Evolutionary conservation across 2,329 filamentous ascomycete species (phyloP), one percentile per base, ranked within the genome.

Genomic region (Myriosclerotinia scirpicola): DNA sequence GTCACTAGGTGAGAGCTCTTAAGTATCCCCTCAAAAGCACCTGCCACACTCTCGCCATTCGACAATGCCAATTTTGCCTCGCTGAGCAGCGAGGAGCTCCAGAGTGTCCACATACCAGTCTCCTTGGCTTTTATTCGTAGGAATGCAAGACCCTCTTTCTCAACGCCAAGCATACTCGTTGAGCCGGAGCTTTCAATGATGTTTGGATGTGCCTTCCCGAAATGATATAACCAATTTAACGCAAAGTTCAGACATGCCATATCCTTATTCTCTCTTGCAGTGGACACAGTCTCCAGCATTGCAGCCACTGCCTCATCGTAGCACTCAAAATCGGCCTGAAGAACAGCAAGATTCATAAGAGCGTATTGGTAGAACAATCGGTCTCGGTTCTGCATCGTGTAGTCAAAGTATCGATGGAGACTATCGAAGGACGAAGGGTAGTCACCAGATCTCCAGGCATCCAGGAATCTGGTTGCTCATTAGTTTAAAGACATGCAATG

Each of bases 251-350:
- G 83, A 75, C 95, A 98, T 5, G 86, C 88, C 82, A 92, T 91
- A 75, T 99, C 95, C 71, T 93, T 89, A 72, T 96, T 96, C 77
- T 98, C 95, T 69, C 94, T 84, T 0, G 95, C 95, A n/a, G 93
- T 96, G 0, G 93, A 89, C 44, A 99, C 93, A 0, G 94, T 93
- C 77, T 98, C 95, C 54, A 96, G 88, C 88, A 99, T 97, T 15
- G 94, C 91, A 14, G 92, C 87, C n/a, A 98, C 85, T 7, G 94
- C 94, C 78, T 98, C 93, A 52, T 87, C 85, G 76, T 93, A 89
- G 75, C 92, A 97, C 56, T 93, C 93, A 80, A 98, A 98, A 77
- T 98, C 95, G 20, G 93, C 92, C 75, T 99, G 94, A 5, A 98
- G 84, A 44, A 97, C 92, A 4, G 93, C 94, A 67, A 97, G 85